Evolutionary conservation across 2,329 filamentous ascomycete species (phyloP), one percentile per base, ranked within the genome.

Genomic region (Fusarium agapanthi): DNA sequence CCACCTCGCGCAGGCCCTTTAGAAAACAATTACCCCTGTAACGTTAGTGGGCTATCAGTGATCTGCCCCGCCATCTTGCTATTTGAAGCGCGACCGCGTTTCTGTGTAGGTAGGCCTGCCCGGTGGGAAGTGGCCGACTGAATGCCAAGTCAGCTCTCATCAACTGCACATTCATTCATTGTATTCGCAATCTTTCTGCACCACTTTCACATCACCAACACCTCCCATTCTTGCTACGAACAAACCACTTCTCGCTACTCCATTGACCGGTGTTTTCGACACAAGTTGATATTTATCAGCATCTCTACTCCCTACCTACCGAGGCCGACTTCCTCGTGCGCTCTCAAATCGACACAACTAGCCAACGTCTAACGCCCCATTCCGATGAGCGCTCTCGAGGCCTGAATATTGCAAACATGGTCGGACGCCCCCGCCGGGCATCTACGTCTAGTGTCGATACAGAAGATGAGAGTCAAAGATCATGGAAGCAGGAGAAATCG

Each of bases 391-490:
- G 45, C 50, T 38, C 41, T 55, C 44, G 58, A 44, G 62, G 40
- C 51, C 34, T 41, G 47, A 62, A 43, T 37, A 76, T 66, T 75
- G 83, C 83, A 71, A 79, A 61, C 71, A 86, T 85, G 82, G 74
- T 74, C 58, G 79, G 82, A 67, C 83, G 83, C 65, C 79, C 69
- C 66, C 83, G 86, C 37, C 81, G 82, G 48, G 78, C 78, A 35
- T 87, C 86, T 37, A 81, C 82, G 57, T 86, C 86, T 28, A 86
- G 84, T 37, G 83, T 84, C 47, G 83, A 83, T 48, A 84, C 83
- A 3, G 74, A 83, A 61, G 81, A 86, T 65, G 76, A 84, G 34
- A 61, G 77, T 50, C 78, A 83, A 44, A 66, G 79, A 18, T 79
- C 72, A 32, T 83, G 80, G 77, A 75, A 76, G 20, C 76, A 82